These are phyloP conservation scores for Paratinospora sagittata DNA, from an alignment of 164 flowering plant genomes.

Conservation along the genomic window DNA sequence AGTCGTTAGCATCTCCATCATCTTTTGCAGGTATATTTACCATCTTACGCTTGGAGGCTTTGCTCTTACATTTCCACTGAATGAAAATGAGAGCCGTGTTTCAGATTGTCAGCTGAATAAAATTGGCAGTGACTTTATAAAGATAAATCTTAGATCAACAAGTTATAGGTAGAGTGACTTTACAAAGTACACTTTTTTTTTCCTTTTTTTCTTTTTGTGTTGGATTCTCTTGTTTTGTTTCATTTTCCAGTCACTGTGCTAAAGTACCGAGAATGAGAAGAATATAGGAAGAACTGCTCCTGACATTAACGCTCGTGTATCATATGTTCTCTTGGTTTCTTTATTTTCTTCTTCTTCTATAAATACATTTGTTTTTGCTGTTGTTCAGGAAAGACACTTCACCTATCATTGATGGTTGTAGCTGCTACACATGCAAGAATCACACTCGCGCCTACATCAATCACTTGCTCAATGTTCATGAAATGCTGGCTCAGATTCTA, in stretches of 20 bases:
- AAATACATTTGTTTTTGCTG: not conserved
- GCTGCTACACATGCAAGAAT: constrained; percentile 80
- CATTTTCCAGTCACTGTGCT: not conserved
- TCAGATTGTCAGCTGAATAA: constrained; percentile 26
- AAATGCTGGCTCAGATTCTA: constrained; percentile 85
- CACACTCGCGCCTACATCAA: constrained; percentile 84
- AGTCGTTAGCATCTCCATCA: not conserved
- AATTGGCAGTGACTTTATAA: constrained; percentile 45
- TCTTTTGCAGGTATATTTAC: constrained; percentile 54
- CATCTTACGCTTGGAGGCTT: constrained; percentile 82
- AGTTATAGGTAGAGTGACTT: constrained; percentile 57
- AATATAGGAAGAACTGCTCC: not conserved
- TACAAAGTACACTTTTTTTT: no score
- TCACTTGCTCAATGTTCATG: constrained; percentile 89
- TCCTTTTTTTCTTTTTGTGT: not conserved
- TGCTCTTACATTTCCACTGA: constrained; percentile 66
- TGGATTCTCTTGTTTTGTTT: no score
- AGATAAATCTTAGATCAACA: constrained; percentile 74
- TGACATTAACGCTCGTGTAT: not conserved
- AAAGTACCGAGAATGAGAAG: not conserved
- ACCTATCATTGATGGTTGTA: constrained; percentile 52
- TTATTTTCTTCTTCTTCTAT: no score
- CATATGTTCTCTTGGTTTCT: not conserved
- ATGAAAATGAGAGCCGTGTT: constrained; percentile 15
- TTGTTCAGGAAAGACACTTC: constrained; percentile 66